phyloP scores from a whole-genome alignment of 805 yeast species.

The Candida loeiensis region DNA sequence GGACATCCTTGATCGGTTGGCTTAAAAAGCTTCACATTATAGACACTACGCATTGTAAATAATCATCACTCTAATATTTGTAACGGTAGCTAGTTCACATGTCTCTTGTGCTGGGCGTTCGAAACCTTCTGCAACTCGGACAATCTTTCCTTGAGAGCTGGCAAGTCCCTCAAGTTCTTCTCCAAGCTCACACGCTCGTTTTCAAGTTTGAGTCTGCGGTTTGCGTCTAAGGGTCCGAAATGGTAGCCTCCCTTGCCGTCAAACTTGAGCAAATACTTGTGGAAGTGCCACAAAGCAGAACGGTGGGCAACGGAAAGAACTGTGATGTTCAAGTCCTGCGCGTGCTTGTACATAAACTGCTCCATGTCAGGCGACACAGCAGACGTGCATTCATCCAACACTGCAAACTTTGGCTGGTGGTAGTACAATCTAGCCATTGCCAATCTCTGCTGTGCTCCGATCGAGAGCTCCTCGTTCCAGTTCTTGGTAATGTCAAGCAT shows the following conservation, averaged over 20 bases:
- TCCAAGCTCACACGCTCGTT: conserved; percentile 74
- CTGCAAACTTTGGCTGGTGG: conserved; percentile 90
- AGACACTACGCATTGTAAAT: too few relatives aligned
- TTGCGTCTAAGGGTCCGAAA: conserved; percentile 65
- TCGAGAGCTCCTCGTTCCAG: conserved; percentile 86
- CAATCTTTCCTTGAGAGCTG: conserved; percentile 62
- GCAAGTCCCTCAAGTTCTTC: conserved; percentile 65
- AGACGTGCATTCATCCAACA: conserved; percentile 92
- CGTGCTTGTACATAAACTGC: conserved; percentile 80
- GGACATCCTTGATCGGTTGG: conserved; percentile 48
- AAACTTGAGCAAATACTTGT: conserved; percentile 74
- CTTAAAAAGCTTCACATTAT: too few relatives aligned
- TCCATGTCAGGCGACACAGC: conserved; percentile 91
- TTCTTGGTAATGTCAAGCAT: conserved; percentile 54
- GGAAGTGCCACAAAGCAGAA: conserved; percentile 90
- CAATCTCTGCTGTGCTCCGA: conserved; percentile 89
- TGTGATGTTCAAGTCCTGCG: conserved; percentile 74
- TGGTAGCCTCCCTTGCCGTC: conserved; percentile 76
- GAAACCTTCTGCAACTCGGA: conserved; percentile 57
- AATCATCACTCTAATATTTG: too few relatives aligned
- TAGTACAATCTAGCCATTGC: conserved; percentile 92
- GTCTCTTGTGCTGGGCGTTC: conserved; percentile 34
- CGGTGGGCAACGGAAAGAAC: conserved; percentile 89
- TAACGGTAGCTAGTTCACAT: not conserved
- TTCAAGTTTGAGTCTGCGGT: conserved; percentile 67